These are phyloP conservation scores for Termitomyces bulborhizus DNA, from an alignment of 768 basidiomycete genomes.

Conservation along the genomic window DNA sequence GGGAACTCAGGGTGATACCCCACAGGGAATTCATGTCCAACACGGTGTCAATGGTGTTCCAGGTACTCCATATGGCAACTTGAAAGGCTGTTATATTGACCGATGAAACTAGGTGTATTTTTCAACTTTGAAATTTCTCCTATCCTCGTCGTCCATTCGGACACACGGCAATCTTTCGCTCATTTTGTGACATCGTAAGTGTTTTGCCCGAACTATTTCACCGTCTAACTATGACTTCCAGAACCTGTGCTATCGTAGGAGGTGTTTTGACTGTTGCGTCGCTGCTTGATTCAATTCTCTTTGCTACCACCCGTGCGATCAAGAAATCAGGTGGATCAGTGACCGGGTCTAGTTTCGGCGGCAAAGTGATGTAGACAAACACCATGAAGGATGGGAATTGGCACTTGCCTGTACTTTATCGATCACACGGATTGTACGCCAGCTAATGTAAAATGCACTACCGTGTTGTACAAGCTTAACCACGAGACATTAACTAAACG, in stretches of 20 bases:
- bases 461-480: constrained; percentile 8
- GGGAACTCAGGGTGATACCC: constrained; percentile 50
- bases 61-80: constrained; percentile 21
- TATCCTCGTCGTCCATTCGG: constrained; percentile 87
- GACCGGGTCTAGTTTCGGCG: constrained; percentile 23
- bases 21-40: constrained; percentile 62
- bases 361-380: constrained; percentile 38
- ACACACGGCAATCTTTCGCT: constrained; percentile 91
- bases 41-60: constrained; percentile 75
- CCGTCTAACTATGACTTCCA: constrained; percentile 22
- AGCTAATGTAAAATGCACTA: constrained; percentile 4
- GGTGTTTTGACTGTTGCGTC: constrained; percentile 95
- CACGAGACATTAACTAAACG: neutral
- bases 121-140: constrained; percentile 98
- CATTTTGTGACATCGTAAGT: constrained; percentile 97
- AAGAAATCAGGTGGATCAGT: constrained; percentile 47
- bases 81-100: neutral
- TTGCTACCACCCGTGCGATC: constrained; percentile 70
- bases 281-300: constrained; percentile 80
- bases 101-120: constrained; percentile 55
- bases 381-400: neutral
- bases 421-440: constrained; percentile 8
- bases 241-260: constrained; percentile 96
- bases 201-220: neutral
- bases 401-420: constrained; percentile 8